phyloP scores from a whole-genome alignment of 1,139 yeast species.

The Diutina pseudorugosa region DNA sequence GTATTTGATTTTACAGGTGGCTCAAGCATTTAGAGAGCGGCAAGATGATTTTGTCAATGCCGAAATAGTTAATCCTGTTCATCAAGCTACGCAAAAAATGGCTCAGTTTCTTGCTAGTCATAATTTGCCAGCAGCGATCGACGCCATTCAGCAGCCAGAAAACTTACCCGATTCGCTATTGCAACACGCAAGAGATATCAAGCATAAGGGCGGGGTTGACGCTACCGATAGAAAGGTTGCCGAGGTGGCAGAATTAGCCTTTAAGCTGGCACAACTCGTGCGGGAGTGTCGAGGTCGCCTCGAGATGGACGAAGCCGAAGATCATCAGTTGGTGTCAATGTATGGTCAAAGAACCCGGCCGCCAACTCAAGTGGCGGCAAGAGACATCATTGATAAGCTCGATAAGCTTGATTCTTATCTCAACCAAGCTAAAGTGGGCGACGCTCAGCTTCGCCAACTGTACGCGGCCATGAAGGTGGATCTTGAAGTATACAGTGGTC shows the following conservation, averaged over 20 bases:
- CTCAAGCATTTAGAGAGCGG: conserved; percentile 59
- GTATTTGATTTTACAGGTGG: conserved; percentile 49
- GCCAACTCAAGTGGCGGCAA: background rate
- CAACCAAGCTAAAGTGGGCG: background rate
- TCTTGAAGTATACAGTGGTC: background rate
- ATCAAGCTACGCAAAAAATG: conserved; percentile 35
- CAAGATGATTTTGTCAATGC: conserved; percentile 43
- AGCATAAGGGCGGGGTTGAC: conserved; percentile 40
- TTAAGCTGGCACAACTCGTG: conserved; percentile 25
- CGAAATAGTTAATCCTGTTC: conserved; percentile 40
- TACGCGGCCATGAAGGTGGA: background rate
- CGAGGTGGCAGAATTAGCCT: conserved; percentile 32
- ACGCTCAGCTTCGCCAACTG: background rate
- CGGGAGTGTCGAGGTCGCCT: conserved; percentile 37
- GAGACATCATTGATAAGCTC: background rate
- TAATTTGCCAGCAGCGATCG: conserved; percentile 51
- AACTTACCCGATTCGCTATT: conserved; percentile 47
- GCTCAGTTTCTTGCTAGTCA: conserved; percentile 30
- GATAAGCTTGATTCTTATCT: background rate
- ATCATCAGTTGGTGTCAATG: conserved; percentile 29
- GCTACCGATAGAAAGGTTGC: conserved; percentile 29
- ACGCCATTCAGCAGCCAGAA: conserved; percentile 51
- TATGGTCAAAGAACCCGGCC: background rate
- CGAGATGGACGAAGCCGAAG: conserved; percentile 42
- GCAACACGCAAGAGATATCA: conserved; percentile 43